phyloP scores from a whole-genome alignment of 306 rosid genomes.

The Vigna mungo region DNA sequence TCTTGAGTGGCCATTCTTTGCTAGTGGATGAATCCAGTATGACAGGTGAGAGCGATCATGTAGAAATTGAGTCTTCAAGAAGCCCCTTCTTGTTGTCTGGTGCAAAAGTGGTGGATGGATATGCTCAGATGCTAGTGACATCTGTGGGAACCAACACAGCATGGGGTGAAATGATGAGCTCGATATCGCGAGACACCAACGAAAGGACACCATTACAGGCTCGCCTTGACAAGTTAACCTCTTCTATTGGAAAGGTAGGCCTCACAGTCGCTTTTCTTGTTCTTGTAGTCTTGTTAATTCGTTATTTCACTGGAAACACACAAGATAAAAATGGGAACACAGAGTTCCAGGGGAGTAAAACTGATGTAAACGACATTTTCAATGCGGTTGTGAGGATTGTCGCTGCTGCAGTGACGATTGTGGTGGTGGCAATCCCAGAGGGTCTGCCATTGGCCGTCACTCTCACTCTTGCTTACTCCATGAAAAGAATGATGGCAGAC shows the following conservation, averaged over 20 bases:
- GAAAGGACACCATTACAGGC: constrained; percentile 86
- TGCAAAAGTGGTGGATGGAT: constrained; percentile 79
- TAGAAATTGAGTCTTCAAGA: constrained; percentile 57
- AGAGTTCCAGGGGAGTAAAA: constrained; percentile 58
- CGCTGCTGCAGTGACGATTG: constrained; percentile 80
- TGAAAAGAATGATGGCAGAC: constrained; percentile 95
- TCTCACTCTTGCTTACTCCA: constrained; percentile 86
- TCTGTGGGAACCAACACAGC: constrained; percentile 85
- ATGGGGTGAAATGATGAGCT: constrained; percentile 96
- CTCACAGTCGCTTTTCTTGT: constrained; percentile 86
- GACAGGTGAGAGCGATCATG: constrained; percentile 92
- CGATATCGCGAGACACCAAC: constrained; percentile 63
- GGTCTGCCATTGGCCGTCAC: constrained; percentile 92
- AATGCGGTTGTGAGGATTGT: constrained; percentile 68
- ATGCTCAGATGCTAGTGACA: constrained; percentile 71
- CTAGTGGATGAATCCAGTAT: constrained; percentile 89
- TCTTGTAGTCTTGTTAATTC: constrained; percentile 71
- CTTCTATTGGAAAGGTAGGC: constrained; percentile 89
- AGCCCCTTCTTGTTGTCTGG: constrained; percentile 83
- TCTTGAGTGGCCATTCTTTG: constrained; percentile 72
- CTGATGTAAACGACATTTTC: constrained; percentile 48
- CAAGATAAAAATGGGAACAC: constrained; percentile 50
- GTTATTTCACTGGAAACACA: constrained; percentile 81
- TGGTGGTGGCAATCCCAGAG: constrained; percentile 96
- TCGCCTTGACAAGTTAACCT: constrained; percentile 76